Evolutionary conservation across 78 protist genomes (phyloP).

Genomic region (Dictyostelium capitatum): DNA sequence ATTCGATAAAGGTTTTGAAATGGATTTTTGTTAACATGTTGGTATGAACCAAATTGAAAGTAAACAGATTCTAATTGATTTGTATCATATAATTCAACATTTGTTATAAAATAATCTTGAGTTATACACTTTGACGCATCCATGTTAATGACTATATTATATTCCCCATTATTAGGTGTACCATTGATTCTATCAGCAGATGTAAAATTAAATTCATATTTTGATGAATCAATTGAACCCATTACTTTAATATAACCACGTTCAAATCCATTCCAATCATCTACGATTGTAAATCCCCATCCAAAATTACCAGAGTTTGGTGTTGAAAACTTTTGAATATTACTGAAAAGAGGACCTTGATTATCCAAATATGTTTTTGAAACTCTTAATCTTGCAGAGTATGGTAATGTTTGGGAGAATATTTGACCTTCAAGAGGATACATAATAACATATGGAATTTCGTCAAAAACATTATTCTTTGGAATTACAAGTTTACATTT

Average conservation of each 20-base stretch:
- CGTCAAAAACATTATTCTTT: neutral
- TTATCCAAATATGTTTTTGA: neutral
- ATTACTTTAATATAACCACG: neutral
- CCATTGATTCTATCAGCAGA: neutral
- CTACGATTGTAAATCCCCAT: constrained; percentile 4
- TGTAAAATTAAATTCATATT: constrained; percentile 1
- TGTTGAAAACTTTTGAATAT: too few species aligned
- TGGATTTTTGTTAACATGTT: neutral
- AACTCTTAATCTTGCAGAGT: neutral
- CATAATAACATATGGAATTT: neutral
- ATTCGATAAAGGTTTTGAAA: neutral
- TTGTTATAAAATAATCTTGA: neutral
- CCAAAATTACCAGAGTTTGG: neutral
- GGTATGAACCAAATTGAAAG: too few species aligned
- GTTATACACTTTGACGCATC: neutral
- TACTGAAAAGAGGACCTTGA: constrained; percentile 1
- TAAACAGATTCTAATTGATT: neutral
- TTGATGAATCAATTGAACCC: constrained; percentile 9
- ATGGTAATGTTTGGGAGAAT: neutral
- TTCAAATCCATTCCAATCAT: constrained; percentile 1
- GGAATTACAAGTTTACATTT: neutral
- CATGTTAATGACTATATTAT: neutral
- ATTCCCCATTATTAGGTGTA: neutral
- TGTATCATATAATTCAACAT: constrained; percentile 1
- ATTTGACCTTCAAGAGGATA: neutral